Base-by-base conservation (phyloP, 441 rosid species). In the Biscutella laevigata region DNA sequence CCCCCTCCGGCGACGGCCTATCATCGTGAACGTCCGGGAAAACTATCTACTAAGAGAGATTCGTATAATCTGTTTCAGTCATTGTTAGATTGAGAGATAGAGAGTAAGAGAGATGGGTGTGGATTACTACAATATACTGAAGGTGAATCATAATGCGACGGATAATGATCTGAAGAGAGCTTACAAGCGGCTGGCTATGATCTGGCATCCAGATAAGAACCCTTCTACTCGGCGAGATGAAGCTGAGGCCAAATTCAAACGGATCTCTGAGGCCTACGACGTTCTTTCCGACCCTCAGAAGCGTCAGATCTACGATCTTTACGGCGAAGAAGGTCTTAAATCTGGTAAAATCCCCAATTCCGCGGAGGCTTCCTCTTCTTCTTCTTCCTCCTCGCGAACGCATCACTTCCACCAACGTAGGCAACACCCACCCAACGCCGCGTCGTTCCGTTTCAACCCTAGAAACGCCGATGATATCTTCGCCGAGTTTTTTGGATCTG, bases 181-280 rank as follows among this genome's bases (percentile, higher is more conserved):
- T 11, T 86, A 90, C 78, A 84, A 78, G 69, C 70, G 94, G 28
- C 78, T 90, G 1, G 95, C 95, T 3, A 84, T 84, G 91, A 86
- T 84, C 21, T 89, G 97, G 95, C 95, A 89, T 71, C 97, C 95
- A 0, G 97, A 89, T 49, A 89, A 86, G 75, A 82, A 84, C 69
- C 97, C 91, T 8, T 52, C 83, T 1, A 11, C 69, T 6, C 69
- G 62, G 48, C 26, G 94, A 13, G 68, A 72, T 6, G 95, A 90
- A 52, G 95, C 97, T 0, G 94, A 90, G 40, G 77, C 87, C 44
- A 90, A 86, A 59, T 90, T 86, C 77, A 90, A 90, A 65, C 89
- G 72, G 60, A 81, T 90, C 57, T 90, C 95, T 6, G 97, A 90
- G 42, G 97, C 97, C 4, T 86, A 79, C 68, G 94, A 84, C 47